Evolutionary conservation across 164 flowering plant species (phyloP), one percentile per base, ranked within the genome.

Genomic region (Sextonia rubra): DNA sequence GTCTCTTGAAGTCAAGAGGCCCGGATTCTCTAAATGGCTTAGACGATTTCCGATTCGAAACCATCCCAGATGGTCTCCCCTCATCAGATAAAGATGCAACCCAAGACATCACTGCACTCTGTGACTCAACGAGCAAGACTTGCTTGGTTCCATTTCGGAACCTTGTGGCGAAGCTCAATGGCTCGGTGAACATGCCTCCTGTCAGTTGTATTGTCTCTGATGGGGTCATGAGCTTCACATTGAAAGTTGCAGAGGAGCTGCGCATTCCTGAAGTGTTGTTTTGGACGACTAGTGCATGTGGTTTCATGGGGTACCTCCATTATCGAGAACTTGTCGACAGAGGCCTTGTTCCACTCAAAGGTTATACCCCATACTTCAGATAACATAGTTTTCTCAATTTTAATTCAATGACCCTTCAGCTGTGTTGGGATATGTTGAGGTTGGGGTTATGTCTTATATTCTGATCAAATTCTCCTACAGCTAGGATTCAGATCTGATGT

Each of bases 11-110:
- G 17, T 75, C 77, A 26, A 63, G 73, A 48, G 76, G 76, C 26
- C 60, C 62, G 15, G 47, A 58, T 1, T 61, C 71, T 6, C 27
- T 74, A 14, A 68, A 47, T 22, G 66, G 71, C 20, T 6, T 69
- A 5, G 60, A 68, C 3, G 71, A 69, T 65, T 85, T 85, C 72
- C 72, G 77, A 1, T 85, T 81, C 72, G 77, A 69, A 55, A 60
- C 80, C 60, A 74, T 74, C 24, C 76, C 71, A 1, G 88, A 85
- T 44, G 88, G 88, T 4, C 81, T 85, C 44, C 86, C 86, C 0
- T 78, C 80, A 1, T 60, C 84, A 4, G 80, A 83, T n/a, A 74
- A 24, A 1, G 82, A 82, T 49, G 78, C 71, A n/a, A 80, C 85
- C 25, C 88, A 82, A 68, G 77, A 82, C 61, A 69, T 82, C 68